phyloP scores from a whole-genome alignment of 176 grass and related monocot species.

The Coix lacrymajobi region DNA sequence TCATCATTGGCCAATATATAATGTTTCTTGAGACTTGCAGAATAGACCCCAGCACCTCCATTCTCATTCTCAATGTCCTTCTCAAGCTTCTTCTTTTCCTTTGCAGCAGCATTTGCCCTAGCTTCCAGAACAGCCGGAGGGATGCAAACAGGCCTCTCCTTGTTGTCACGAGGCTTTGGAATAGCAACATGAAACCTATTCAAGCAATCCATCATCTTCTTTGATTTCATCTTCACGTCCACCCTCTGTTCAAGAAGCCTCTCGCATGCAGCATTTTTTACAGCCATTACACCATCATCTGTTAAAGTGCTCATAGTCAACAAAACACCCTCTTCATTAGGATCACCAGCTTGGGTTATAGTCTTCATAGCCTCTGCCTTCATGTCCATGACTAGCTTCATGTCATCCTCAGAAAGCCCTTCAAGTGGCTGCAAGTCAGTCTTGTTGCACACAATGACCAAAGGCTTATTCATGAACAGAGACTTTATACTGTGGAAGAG shows the following conservation, averaged over 20 bases:
- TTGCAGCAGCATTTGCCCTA: slow-evolving; percentile 31
- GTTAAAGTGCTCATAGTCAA: slow-evolving; percentile 82
- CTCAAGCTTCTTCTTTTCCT: slow-evolving; percentile 68
- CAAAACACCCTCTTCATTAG: slow-evolving; percentile 56
- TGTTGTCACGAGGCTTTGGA: slow-evolving; percentile 74
- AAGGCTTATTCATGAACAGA: slow-evolving; percentile 75
- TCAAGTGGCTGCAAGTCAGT: slow-evolving; percentile 71
- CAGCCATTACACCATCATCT: slow-evolving; percentile 70
- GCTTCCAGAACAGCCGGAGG: slow-evolving; percentile 44
- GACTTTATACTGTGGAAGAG: slow-evolving; percentile 86
- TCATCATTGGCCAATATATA: slow-evolving; percentile 66
- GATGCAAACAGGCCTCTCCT: slow-evolving; percentile 51
- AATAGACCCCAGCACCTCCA: slow-evolving; percentile 90
- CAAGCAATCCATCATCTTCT: slow-evolving; percentile 58
- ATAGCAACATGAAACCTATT: slow-evolving; percentile 80
- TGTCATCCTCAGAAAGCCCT: slow-evolving; percentile 58
- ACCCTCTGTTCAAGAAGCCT: slow-evolving; percentile 60
- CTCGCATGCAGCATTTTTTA: slow-evolving; percentile 62
- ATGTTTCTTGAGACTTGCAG: slow-evolving; percentile 66
- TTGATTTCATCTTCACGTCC: slow-evolving; percentile 59
- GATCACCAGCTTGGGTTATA: slow-evolving; percentile 42
- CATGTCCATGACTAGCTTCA: slow-evolving; percentile 64
- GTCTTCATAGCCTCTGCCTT: slow-evolving; percentile 60
- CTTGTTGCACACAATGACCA: slow-evolving; percentile 79
- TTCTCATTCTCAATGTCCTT: slow-evolving; percentile 64